Evolutionary conservation across 2,329 filamentous ascomycete species (phyloP).

Genomic region (Botryosphaeria dothidea): DNA sequence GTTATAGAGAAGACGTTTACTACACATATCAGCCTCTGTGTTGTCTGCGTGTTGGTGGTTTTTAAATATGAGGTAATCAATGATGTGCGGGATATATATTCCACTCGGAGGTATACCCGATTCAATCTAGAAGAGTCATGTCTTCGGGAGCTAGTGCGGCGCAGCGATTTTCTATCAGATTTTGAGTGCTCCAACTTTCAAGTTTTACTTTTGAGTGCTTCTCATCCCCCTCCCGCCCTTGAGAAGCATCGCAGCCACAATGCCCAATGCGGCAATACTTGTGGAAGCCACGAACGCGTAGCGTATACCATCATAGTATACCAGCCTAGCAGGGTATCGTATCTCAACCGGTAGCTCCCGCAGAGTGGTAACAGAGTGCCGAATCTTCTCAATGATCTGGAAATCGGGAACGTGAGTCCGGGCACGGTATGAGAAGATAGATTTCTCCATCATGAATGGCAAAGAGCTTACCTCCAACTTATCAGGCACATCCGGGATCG

Average conservation of each 20-base stretch:
- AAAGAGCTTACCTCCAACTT: conserved; percentile 56
- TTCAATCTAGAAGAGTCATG: too few species aligned
- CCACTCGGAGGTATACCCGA: too few species aligned
- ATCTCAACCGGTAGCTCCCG: conserved; percentile 57
- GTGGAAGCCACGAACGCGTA: conserved; percentile 60
- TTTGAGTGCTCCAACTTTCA: background rate
- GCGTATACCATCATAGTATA: conserved; percentile 61
- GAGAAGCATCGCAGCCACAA: conserved; percentile 48
- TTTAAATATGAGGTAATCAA: too few species aligned
- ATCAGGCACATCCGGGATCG: conserved; percentile 56
- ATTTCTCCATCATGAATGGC: too few species aligned
- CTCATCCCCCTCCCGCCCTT: background rate
- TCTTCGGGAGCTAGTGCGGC: too few species aligned
- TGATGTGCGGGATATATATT: too few species aligned
- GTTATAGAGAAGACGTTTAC: too few species aligned
- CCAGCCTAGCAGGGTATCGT: conserved; percentile 57
- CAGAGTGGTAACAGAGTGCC: conserved; percentile 61
- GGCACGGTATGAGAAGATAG: too few species aligned
- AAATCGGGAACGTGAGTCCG: conserved; percentile 41
- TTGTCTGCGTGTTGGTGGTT: too few species aligned
- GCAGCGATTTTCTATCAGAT: too few species aligned
- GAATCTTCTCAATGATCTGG: conserved; percentile 62
- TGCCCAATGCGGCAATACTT: conserved; percentile 51
- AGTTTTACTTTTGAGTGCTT: background rate
- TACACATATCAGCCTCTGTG: too few species aligned